Evolutionary conservation across 352 stramenopile genomes (phyloP), one percentile per base, ranked within the genome.

Genomic region (Pythium vanterpoolii): DNA sequence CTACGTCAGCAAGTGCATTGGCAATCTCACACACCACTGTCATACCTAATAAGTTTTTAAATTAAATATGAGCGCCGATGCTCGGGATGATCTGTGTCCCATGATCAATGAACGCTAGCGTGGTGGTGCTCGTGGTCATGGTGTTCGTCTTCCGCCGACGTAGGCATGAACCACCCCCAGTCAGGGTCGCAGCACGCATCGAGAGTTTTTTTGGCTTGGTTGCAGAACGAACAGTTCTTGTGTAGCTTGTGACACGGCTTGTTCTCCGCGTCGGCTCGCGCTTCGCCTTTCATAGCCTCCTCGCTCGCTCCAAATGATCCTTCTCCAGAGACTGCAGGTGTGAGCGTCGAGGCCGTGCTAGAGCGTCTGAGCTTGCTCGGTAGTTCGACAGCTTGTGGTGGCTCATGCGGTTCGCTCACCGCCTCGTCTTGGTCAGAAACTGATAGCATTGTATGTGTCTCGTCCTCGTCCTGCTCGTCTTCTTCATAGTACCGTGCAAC

Each of bases 101-200:
- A 2, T 26, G 39, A 9, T 23, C 19, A 42, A 21, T 53, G 43
- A 1, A 21, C 27, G 19, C 38, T 27, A 1, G 33, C n/a, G 5
- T 21, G 26, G 30, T 23, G 30, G 21, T 51, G 56, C 24, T 55
- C 18, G 34, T 49, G 44, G n/a, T 26, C 33, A 16, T 42, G 42
- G 43, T 61, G 45, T 9, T 50, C 59, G 38, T 64, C 49, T 2
- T 61, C 67, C 30, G 70, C 62, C 2, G 68, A 72, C 28, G 71
- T 77, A 18, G 72, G 72, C 18, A 84, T 76, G 53, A 87, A 91
- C 77, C 78, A 89, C 8, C 82, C 82, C 82, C 82, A 91, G 23
- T 76, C 77, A 0, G 73, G 69, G 38, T 86, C 74, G 26, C 72
- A 79, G 57, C 76, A 88, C 19, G 63, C 36, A 26, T 70, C 57